Evolutionary conservation across 306 rosid genomes (phyloP), one percentile per base, ranked within the genome.

Genomic region (Quillaja saponaria): DNA sequence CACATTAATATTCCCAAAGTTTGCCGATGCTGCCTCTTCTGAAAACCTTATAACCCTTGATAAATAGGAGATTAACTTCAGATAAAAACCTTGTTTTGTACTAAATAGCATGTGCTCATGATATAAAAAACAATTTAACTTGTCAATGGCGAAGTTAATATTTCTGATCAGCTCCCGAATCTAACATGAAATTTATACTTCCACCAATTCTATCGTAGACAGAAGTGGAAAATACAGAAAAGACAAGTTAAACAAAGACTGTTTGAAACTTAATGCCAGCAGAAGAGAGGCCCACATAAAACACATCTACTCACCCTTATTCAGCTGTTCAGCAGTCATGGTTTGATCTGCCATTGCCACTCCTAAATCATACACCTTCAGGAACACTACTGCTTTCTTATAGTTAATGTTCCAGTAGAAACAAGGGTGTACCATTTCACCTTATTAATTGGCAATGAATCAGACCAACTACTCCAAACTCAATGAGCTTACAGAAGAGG

Each of bases 131-230:
- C 31, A 46, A 61, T 37, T 8, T 25, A 21, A 48, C 25, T 46
- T 31, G 15, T 58, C 60, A 40, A 39, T 25, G 20, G 53, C 20
- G 57, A 45, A 42, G 58, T 15, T 49, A 34, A 20, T 37, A 74
- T 67, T 34, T 68, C 46, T 18, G 51, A 13, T n/a, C 39, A 39
- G 58, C 14, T 25, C 62, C 58, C 31, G 47, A 46, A 50, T 37
- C 15, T 12, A 35, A 60, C 54, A 50, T 45, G 35, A 16, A 6
- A 34, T 28, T 40, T 13, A 35, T 40, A 10, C 15, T 45, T 14
- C 45, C 51, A 46, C 40, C 42, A 61, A 44, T 8, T 46, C 34
- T 13, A 20, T 33, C 11, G 42, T 1, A 34, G 2, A 28, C 19
- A 47, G 40, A 37, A 10, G 41, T 7, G 33, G 11, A 60, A 35